Conservation (phyloP, 208 protist genomes). For the Naegleria fowleri region DNA sequence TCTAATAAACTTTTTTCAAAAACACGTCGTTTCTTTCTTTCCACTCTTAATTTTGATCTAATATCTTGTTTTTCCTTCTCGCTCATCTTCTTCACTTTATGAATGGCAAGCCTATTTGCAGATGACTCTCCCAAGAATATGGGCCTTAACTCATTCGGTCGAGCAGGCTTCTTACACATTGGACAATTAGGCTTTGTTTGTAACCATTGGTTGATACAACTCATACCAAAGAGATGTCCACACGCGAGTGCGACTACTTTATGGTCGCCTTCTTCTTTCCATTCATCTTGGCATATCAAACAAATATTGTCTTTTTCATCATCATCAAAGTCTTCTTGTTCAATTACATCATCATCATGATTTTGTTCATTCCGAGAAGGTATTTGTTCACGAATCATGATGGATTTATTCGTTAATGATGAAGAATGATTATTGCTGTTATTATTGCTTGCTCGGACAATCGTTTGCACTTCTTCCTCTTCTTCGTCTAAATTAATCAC, state of each 20-base stretch:
- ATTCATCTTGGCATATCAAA: not conserved
- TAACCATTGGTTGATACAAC: not conserved
- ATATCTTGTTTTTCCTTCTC: not conserved
- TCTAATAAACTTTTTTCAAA: not conserved
- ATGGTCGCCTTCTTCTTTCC: not conserved
- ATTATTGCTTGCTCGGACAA: too few relatives aligned
- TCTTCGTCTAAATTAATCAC: not conserved
- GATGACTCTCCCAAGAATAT: not conserved
- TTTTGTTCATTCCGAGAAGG: not conserved
- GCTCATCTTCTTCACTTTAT: not conserved
- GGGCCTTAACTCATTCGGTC: not conserved
- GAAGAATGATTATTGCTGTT: too few relatives aligned
- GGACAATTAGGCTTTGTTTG: not conserved
- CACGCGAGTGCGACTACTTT: not conserved
- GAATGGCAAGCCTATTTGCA: not conserved
- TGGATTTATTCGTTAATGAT: too few relatives aligned
- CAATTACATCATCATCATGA: not conserved
- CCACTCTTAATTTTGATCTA: not conserved
- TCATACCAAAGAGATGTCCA: not conserved
- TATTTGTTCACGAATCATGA: not conserved
- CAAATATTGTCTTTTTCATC: slow-evolving; percentile 2
- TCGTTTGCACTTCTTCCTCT: not conserved
- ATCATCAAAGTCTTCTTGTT: not conserved
- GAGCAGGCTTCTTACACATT: not conserved
- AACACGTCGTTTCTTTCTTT: not conserved